Evolutionary conservation across 2,329 filamentous ascomycete species (phyloP).

Genomic region (Dactylonectria estremocensis): DNA sequence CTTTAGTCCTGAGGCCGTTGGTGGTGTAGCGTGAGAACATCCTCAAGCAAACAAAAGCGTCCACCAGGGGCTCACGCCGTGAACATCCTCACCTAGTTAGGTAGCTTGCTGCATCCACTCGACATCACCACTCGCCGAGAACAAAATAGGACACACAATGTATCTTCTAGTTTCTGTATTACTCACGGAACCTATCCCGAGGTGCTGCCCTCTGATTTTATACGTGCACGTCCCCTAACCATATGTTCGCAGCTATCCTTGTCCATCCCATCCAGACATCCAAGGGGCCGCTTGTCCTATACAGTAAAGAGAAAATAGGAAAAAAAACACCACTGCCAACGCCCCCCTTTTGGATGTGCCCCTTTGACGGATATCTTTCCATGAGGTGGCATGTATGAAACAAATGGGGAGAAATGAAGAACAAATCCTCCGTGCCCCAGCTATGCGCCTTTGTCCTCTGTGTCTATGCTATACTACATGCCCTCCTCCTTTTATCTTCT

Average conservation of each 20-base stretch:
- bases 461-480: slow-evolving; percentile 15
- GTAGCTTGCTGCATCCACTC: too few species aligned
- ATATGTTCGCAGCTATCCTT: slow-evolving; percentile 17
- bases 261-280: slow-evolving; percentile 6
- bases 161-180: slow-evolving; percentile 23
- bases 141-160: neutral
- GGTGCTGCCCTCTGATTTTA: neutral
- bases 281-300: slow-evolving; percentile 24
- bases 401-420: slow-evolving; percentile 2
- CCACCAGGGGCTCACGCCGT: too few species aligned
- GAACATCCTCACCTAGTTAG: too few species aligned
- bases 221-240: neutral
- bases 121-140: too few species aligned
- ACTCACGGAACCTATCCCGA: slow-evolving; percentile 23
- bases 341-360: neutral
- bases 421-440: slow-evolving; percentile 18
- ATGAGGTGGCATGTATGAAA: slow-evolving; percentile 6
- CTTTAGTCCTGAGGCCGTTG: neutral
- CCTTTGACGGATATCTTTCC: slow-evolving; percentile 3
- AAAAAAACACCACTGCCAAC: slow-evolving; percentile 14
- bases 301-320: neutral
- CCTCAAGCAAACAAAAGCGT: neutral
- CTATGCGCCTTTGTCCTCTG: slow-evolving; percentile 24
- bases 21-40: neutral
- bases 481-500: neutral